Conservation (phyloP, 1,284 basidiomycete species). For the Cryptococcus neoformans region DNA sequence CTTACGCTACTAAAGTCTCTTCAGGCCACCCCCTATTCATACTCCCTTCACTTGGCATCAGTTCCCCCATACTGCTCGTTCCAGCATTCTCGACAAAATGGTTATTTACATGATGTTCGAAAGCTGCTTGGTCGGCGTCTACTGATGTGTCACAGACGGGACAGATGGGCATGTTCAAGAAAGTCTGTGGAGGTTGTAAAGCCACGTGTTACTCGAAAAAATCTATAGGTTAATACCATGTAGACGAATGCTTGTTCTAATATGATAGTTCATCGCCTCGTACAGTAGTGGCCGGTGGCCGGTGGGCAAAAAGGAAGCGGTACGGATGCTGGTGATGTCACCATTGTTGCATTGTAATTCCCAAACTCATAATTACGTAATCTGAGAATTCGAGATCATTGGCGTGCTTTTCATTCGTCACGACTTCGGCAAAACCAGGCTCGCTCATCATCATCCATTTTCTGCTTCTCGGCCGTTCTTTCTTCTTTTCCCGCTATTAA, state of each 20-base stretch:
- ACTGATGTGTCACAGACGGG: constrained; percentile 29
- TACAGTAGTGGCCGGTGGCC: background rate
- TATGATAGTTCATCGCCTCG: too few species aligned
- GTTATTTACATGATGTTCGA: constrained; percentile 35
- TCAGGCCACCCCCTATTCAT: background rate
- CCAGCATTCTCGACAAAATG: constrained; percentile 22
- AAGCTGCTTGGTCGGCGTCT: constrained; percentile 23
- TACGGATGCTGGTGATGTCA: too few species aligned
- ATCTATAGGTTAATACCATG: too few species aligned
- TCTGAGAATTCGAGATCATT: background rate
- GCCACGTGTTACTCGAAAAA: too few species aligned
- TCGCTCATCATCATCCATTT: background rate
- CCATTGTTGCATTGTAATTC: too few species aligned
- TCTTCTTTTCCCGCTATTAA: background rate
- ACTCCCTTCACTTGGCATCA: background rate
- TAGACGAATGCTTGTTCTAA: too few species aligned
- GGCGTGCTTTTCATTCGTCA: background rate
- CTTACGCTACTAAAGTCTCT: background rate
- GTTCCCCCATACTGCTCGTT: too few species aligned
- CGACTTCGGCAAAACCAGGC: background rate
- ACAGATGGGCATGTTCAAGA: constrained; percentile 15
- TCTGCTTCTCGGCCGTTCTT: background rate
- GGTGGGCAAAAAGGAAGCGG: background rate
- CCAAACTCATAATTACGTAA: too few species aligned
- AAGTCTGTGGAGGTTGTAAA: too few species aligned